Evolutionary conservation across 371 early-diverging fungal species (phyloP).

Genomic region (Mortierella sp.): DNA sequence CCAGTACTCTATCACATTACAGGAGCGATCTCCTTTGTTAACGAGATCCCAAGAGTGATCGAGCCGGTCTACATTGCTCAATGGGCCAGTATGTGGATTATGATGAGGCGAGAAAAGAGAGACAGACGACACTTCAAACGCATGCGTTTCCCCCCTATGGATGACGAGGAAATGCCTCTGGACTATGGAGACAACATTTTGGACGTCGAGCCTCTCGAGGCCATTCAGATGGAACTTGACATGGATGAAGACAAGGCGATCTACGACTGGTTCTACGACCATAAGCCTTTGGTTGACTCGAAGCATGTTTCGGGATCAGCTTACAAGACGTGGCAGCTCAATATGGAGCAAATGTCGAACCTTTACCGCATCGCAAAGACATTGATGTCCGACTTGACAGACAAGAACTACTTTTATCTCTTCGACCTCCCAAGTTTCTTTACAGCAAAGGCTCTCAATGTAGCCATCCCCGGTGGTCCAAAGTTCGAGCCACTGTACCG

Average conservation of each 20-base stretch:
- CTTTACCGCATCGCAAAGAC: constrained; percentile 94
- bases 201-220: constrained; percentile 97
- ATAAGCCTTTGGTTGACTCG: constrained; percentile 89
- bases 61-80: constrained; percentile 97
- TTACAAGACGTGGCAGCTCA: constrained; percentile 92
- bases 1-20: constrained; percentile 98
- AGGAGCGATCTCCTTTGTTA: constrained; percentile 98
- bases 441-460: constrained; percentile 97
- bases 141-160: constrained; percentile 98
- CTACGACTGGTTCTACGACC: constrained; percentile 98
- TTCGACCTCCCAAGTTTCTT: constrained; percentile 95
- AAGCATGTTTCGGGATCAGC: constrained; percentile 90
- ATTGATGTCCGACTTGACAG: constrained; percentile 92
- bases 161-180: constrained; percentile 98
- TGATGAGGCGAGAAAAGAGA: constrained; percentile 98
- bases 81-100: constrained; percentile 99
- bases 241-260: constrained; percentile 95
- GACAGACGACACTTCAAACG: constrained; percentile 98
- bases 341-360: constrained; percentile 94
- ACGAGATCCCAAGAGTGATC: constrained; percentile 95
- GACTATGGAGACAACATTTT: constrained; percentile 98
- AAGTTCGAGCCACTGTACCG: constrained; percentile 97
- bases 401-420: constrained; percentile 96
- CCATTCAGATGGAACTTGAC: constrained; percentile 98
- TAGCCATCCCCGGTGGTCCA: constrained; percentile 99